Conservation (phyloP, 768 basidiomycete genomes). For the Calvatia gigantea region DNA sequence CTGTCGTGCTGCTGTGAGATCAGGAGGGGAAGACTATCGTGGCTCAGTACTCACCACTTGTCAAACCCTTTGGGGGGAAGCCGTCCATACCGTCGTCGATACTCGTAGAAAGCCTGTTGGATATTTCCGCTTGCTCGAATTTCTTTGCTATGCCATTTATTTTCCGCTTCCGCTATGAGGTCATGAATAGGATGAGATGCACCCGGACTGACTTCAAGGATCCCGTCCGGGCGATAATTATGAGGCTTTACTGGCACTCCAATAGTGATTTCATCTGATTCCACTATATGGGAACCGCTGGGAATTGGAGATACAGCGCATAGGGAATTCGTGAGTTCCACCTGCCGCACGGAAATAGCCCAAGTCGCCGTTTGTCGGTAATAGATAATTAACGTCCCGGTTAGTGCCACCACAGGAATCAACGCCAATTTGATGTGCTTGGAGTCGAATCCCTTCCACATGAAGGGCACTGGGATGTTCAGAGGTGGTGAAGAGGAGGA, state of each 20-base stretch:
- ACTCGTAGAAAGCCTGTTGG: conserved; percentile 73
- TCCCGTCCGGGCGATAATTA: conserved; percentile 33
- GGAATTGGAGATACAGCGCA: background rate
- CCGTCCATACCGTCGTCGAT: conserved; percentile 68
- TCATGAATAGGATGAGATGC: conserved; percentile 73
- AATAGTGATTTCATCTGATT: background rate
- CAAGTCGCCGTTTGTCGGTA: background rate
- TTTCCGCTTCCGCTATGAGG: conserved; percentile 71
- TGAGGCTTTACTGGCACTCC: conserved; percentile 17
- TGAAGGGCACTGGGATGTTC: background rate
- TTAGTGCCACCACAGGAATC: background rate
- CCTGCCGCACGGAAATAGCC: no score
- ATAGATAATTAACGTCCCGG: background rate
- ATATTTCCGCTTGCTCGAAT: conserved; percentile 70
- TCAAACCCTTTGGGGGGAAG: conserved; percentile 85
- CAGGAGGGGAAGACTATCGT: background rate
- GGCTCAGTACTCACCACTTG: conserved; percentile 57
- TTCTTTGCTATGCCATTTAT: conserved; percentile 57
- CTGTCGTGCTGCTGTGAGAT: conserved; percentile 24
- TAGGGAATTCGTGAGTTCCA: background rate
- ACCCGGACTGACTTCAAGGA: conserved; percentile 36
- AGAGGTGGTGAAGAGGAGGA: background rate
- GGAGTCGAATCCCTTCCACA: background rate
- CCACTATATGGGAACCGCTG: background rate
- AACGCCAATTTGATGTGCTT: background rate